phyloP scores from a whole-genome alignment of 176 grass and related monocot genomes.

The Alopecurus myosuroides region DNA sequence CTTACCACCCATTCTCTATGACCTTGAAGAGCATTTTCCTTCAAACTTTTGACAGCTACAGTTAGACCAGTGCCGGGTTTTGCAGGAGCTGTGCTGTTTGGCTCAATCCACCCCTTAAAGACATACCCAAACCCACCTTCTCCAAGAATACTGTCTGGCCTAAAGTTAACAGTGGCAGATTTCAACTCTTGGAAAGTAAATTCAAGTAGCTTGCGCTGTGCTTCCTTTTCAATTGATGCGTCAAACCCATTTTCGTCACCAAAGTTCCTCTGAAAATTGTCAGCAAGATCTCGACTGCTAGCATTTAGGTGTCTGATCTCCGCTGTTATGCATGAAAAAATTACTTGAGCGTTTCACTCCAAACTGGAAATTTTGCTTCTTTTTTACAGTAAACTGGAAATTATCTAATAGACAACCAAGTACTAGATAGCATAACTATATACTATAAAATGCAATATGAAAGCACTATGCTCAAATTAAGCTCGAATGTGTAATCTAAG shows the following conservation, averaged over 20 bases:
- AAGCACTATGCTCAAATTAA: not conserved
- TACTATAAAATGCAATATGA: not conserved
- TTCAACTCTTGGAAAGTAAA: conserved; percentile 98
- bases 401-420: not conserved
- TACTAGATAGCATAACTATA: not conserved
- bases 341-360: conserved; percentile 12
- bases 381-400: no score
- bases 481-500: not conserved
- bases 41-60: conserved; percentile 98
- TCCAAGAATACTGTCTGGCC: conserved; percentile 98
- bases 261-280: conserved; percentile 43
- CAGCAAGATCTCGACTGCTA: conserved; percentile 63
- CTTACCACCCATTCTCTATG: conserved; percentile 99
- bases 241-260: conserved; percentile 48
- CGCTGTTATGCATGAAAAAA: conserved; percentile 34
- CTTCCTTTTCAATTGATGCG: conserved; percentile 51
- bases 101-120: conserved; percentile 98
- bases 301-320: conserved; percentile 79
- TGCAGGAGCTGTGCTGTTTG: conserved; percentile 77
- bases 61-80: conserved; percentile 90
- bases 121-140: conserved; percentile 98
- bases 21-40: conserved; percentile 94
- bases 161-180: conserved; percentile 91
- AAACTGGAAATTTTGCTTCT: not conserved
- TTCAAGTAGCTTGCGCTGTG: conserved; percentile 58